Base-by-base conservation (phyloP, 1,284 basidiomycete genomes). In the Afroboletus lepidellus region DNA sequence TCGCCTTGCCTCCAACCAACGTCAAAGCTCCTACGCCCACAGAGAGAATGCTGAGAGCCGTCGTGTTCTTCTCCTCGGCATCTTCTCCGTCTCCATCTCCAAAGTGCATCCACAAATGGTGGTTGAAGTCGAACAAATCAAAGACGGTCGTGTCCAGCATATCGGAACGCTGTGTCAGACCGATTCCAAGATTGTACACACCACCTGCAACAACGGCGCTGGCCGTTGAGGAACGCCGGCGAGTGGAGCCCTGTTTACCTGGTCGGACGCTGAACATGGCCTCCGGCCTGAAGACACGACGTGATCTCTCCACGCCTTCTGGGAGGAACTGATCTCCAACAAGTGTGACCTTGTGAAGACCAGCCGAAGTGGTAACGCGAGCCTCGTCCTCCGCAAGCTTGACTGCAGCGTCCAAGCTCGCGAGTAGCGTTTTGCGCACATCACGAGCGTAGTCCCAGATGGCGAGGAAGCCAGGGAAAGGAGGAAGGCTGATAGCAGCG, bases 391-490 rank as follows among this genome's bases (percentile, higher is more conserved):
- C 95, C 0, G 92, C 90, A 11, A 85, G 64, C 57, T 82, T 80
- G 57, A 98, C 87, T 8, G 92, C 89, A 16, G 81, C 75, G 69
- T 98, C 96, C 46, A 99, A 70, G 56, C 90, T 92, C 3, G 81
- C 73, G 4, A 94, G 78, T n/a, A 99, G 75, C 1, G 85, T 82
- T 46, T 75, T 76, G 57, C 93, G 85, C 51, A 98, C 93, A 46
- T 94, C 92, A 23, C 77, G 77, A 0, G 91, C 92, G 65, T 97
- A 99, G 58, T 94, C 87, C 89, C 89, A 96, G 42, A 96, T 78
- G 33, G 85, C 81, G 36, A 95, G 72, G 15, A 99, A 67, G 32
- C 97, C 96, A 6, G 94, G 90, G 73, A 95, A 99, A 0, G 81
- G 73, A 7, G 97, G 97, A 69, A 97, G 76, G 13, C 73, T 68